Evolutionary conservation across 2,329 filamentous ascomycete species (phyloP).

Genomic region (Hypocrella siamensis): DNA sequence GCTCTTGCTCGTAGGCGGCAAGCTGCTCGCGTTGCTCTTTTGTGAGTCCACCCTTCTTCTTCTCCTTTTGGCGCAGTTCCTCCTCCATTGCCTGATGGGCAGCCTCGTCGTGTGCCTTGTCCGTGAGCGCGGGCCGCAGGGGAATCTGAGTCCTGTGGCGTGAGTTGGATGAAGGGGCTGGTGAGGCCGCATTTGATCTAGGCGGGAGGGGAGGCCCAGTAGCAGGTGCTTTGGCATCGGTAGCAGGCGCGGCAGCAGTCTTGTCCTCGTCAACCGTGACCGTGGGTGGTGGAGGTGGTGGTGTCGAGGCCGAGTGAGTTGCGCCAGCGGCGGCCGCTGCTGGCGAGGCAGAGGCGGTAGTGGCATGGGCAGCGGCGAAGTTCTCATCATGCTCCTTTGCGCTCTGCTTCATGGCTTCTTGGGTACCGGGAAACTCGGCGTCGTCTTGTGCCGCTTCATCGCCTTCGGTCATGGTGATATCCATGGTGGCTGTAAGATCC

Average conservation of each 20-base stretch:
- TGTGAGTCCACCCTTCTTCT: conserved; percentile 73
- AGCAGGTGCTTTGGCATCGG: conserved; percentile 6
- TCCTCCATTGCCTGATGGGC: conserved; percentile 51
- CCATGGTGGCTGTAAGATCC: conserved; percentile 94
- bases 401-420: conserved; percentile 41
- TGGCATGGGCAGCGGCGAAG: not conserved
- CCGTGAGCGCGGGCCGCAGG: conserved; percentile 74
- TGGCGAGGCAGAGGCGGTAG: not conserved
- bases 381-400: conserved; percentile 21
- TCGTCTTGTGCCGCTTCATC: conserved; percentile 30
- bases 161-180: conserved; percentile 25
- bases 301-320: too few relatives aligned
- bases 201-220: conserved; percentile 11
- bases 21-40: conserved; percentile 93
- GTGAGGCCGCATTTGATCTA: conserved; percentile 20
- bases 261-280: conserved; percentile 26
- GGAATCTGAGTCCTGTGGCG: conserved; percentile 42
- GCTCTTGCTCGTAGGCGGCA: conserved; percentile 74
- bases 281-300: conserved; percentile 14
- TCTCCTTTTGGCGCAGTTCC: conserved; percentile 36
- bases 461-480: conserved; percentile 80
- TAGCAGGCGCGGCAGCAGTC: conserved; percentile 8
- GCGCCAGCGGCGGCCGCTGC: too few relatives aligned
- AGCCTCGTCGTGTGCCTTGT: conserved; percentile 57
- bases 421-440: conserved; percentile 39